Base-by-base conservation (phyloP, 768 basidiomycete genomes). In the Chalciporus chontae region DNA sequence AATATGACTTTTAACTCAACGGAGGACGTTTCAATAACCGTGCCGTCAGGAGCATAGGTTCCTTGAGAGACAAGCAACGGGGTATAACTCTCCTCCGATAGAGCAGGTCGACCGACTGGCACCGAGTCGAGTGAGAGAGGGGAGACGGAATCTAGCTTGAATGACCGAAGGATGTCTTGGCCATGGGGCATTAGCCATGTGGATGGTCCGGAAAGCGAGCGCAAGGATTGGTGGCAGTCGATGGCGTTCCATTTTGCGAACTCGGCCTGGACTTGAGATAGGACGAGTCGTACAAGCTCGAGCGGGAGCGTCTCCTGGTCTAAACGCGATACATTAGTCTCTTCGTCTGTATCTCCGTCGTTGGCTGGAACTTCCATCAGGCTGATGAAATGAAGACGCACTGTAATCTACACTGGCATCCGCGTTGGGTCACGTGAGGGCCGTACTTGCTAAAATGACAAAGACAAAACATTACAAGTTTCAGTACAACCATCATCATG, bases 241-340 rank as follows among this genome's bases (percentile, higher is more conserved):
- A 43, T 9, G 26, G 38, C 26, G 29, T 56, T 52, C 64, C 64
- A 66, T 26, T 3, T 1, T 2, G 50, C 10, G 36, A 67, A 66
- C 51, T 66, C 64, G 40, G 55, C 14, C n/a, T 57, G 55, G 40
- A 66, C 65, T 27, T 67, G 48, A 1, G 40, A 51, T 18, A 67
- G 24, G 43, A 58, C 45, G 5, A 23, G 29, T 27, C 31, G 49
- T 24, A 58, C 62, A 5, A 67, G 60, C 8, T 46, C 42, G 13
- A 53, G 15, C 8, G 40, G 34, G 11, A 48, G 5, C 1, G 19
- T 1, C 32, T 54, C 44, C 40, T 18, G 46, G 26, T 55, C 48
- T 13, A 36, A 41, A 38, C 40, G 37, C 36, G 55, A 19, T 27
- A 62, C 54, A 24, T 47, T 40, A 18, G 34, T 41, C 21, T 40